Evolutionary conservation across 176 grass and related monocot genomes (phyloP), one percentile per base, ranked within the genome.

Genomic region (Neostapfia colusana): DNA sequence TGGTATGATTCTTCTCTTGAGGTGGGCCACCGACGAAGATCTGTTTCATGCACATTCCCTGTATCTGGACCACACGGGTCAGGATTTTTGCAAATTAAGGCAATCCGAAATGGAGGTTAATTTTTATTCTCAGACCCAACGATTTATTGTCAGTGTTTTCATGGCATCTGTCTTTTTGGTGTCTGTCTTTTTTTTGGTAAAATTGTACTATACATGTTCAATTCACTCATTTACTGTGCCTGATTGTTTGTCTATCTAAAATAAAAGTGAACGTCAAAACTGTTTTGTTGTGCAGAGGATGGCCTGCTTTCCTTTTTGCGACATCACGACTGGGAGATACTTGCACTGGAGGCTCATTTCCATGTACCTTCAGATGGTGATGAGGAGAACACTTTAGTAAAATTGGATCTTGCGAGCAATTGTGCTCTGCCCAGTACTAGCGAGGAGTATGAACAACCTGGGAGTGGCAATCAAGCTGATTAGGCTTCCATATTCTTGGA

Each of bases 11-110:
- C 89, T 48, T 93, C 95, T 82, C 70, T 97, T 72, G 76, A 67
- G 7, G 82, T 93, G 54, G 87, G 91, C 16, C 91, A 92, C 73
- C 87, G 64, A 35, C 53, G 87, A 5, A 81, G 84, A 67, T 98
- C 87, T 53, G 89, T 98, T 58, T 92, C 91, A 13, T 93, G 91
- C 77, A 88, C 91, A 36, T 90, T 98, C 75, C 91, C 95, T n/a
- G 87, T 90, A 44, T 93, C 91, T 18, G 95, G 95, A 13, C 95
- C 89, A 67, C 88, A 88, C 9, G 91, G 95, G 37, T 90, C 91
- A 34, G 95, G 84, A 41, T 70, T 82, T 36, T 88, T 98, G 61
- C 86, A 88, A 36, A 70, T 98, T 40, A 81, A 94, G 82, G 91
- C 95, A 0, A 71, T 86, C 55, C 82, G 77, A 34, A 84, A 39